These are phyloP conservation scores for Cladobotryum mycophilum DNA, from an alignment of 2,329 filamentous ascomycete genomes.

Conservation along the genomic window DNA sequence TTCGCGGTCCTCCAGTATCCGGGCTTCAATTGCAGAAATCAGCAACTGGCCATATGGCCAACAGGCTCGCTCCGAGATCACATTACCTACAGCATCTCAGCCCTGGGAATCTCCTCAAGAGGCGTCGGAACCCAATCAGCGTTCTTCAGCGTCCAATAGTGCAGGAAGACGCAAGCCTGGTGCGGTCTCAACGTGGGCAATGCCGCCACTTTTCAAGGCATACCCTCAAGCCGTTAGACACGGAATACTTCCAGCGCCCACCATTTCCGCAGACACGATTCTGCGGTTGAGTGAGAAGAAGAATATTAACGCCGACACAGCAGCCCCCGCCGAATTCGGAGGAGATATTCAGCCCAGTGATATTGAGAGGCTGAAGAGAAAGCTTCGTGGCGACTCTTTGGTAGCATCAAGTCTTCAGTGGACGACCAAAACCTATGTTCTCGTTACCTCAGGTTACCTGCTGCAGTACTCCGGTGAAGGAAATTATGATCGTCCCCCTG, in stretches of 20 bases:
- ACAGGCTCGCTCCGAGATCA: constrained; percentile 16
- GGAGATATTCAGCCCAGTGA: constrained; percentile 2
- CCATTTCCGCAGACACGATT: constrained; percentile 62
- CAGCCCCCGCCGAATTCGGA: constrained; percentile 11
- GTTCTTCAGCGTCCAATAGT: constrained; percentile 8
- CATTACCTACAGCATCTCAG: constrained; percentile 3
- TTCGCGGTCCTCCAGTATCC: constrained; percentile 33
- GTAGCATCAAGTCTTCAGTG: constrained; percentile 7
- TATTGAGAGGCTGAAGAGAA: constrained; percentile 15
- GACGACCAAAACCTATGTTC: constrained; percentile 59
- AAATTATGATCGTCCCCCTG: constrained; percentile 62
- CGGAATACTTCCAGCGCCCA: constrained; percentile 61
- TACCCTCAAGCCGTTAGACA: constrained; percentile 80
- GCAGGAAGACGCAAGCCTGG: constrained; percentile 11
- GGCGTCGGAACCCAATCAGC: constrained; percentile 11
- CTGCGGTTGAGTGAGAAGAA: constrained; percentile 54
- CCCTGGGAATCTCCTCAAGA: constrained; percentile 6
- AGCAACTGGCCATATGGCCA: constrained; percentile 36
- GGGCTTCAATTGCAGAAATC: constrained; percentile 41
- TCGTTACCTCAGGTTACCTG: constrained; percentile 65
- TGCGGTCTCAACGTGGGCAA: constrained; percentile 46
- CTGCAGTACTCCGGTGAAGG: constrained; percentile 70
- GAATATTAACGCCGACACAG: constrained; percentile 15
- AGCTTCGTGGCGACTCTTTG: constrained; percentile 12
- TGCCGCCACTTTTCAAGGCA: constrained; percentile 77